Conservation (phyloP, 208 protist genomes). For the Acanthamoeba healyi region DNA sequence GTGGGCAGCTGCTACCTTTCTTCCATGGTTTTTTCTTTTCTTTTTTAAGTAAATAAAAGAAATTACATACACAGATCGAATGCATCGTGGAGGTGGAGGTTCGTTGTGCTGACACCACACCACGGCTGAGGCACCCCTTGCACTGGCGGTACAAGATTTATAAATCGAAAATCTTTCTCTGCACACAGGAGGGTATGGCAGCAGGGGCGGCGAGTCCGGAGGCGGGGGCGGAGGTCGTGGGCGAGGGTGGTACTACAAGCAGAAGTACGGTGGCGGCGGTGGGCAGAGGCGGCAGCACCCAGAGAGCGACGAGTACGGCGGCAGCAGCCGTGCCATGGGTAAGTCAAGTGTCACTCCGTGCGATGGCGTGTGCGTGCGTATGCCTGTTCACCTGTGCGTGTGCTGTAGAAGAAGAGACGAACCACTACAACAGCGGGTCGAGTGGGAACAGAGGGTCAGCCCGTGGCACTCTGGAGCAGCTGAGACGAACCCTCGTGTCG, state of each 20-base stretch:
- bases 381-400: background rate
- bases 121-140: no score
- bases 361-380: no score
- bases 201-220: background rate
- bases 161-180: no score
- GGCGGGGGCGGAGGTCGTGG: conserved; percentile 51
- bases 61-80: no score
- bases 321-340: background rate
- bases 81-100: no score
- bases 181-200: no score
- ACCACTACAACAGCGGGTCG: background rate
- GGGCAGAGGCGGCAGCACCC: conserved; percentile 8
- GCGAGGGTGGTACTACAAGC: conserved; percentile 81
- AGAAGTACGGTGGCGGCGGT: conserved; percentile 82
- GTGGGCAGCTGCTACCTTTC: no score
- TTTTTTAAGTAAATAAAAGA: no score
- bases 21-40: no score
- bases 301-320: background rate
- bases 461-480: conserved; percentile 19
- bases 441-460: background rate
- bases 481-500: background rate
- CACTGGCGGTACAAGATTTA: no score
- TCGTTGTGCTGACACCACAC: no score
- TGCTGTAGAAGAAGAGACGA: background rate
- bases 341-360: background rate